phyloP scores from a whole-genome alignment of 345 rosid species.

The Lepidium sativum region DNA sequence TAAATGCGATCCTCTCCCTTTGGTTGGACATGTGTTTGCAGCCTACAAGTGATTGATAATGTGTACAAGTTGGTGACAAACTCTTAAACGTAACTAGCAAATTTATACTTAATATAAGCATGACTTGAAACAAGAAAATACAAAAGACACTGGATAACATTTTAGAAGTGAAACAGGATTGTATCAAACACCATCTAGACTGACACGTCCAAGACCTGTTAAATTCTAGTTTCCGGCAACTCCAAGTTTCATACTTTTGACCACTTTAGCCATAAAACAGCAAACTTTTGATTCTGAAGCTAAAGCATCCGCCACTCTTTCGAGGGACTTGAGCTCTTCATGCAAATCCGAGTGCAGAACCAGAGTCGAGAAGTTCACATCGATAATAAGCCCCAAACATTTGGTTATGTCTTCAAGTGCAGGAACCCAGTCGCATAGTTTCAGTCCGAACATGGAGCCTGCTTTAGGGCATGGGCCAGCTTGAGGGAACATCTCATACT shows the following conservation, averaged over 20 bases:
- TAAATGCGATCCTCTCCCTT: neutral
- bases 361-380: constrained; percentile 66
- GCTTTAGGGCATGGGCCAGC: constrained; percentile 70
- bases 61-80: neutral
- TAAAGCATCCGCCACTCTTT: constrained; percentile 39
- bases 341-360: constrained; percentile 58
- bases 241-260: constrained; percentile 41
- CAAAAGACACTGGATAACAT: neutral
- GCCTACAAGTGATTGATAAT: neutral
- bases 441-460: constrained; percentile 38
- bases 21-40: neutral
- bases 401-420: constrained; percentile 52
- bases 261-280: constrained; percentile 34
- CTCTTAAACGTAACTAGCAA: neutral
- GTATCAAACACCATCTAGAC: neutral
- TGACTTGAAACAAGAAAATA: constrained; percentile 6
- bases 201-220: neutral
- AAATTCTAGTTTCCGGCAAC: constrained; percentile 25
- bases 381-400: constrained; percentile 58
- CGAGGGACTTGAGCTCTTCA: constrained; percentile 56
- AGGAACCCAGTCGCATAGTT: constrained; percentile 74
- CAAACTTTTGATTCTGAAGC: constrained; percentile 57
- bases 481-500: constrained; percentile 69
- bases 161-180: neutral
- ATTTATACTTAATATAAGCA: neutral